Percentiles rank a stretch among this genome's conserved stretches.
Conservation (phyloP, 306 rosid species). For the Nissolia schottii region DNA sequence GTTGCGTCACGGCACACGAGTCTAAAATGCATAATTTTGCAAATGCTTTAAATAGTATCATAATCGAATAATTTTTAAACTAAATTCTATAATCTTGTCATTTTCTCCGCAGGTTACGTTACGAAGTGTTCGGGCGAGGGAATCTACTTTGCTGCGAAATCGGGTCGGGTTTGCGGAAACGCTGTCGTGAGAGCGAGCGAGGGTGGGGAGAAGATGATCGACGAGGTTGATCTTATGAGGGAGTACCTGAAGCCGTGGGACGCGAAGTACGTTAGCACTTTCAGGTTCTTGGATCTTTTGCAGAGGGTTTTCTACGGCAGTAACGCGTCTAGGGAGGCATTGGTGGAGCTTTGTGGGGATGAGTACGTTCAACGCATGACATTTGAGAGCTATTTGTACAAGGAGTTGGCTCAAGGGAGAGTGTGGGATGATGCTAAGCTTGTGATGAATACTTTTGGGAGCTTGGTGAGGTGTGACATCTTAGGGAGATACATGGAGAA, state of each 20-base stretch:
- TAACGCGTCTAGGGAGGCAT: conserved; percentile 71
- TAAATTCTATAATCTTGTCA: too few relatives aligned
- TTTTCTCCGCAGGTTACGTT: conserved; percentile 88
- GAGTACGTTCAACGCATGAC: conserved; percentile 95
- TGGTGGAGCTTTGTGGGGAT: conserved; percentile 91
- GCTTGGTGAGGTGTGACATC: conserved; percentile 57
- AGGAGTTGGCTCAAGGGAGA: conserved; percentile 59
- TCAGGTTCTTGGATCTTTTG: conserved; percentile 70
- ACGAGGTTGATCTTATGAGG: conserved; percentile 66
- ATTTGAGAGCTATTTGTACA: conserved; percentile 81
- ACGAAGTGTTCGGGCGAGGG: conserved; percentile 90
- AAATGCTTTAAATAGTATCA: too few relatives aligned
- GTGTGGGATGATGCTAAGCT: conserved; percentile 62
- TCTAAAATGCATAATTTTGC: too few relatives aligned
- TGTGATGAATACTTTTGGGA: conserved; percentile 54
- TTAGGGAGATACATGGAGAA: conserved; percentile 30
- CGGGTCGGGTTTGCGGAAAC: conserved; percentile 79
- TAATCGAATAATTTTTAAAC: too few relatives aligned
- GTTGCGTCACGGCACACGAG: too few relatives aligned
- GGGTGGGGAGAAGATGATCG: conserved; percentile 58
- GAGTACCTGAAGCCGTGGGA: conserved; percentile 85
- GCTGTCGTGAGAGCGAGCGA: conserved; percentile 68
- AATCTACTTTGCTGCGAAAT: conserved; percentile 75
- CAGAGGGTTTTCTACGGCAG: conserved; percentile 80
- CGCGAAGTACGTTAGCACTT: conserved; percentile 42